A percentile compares a stretch with the other conserved stretches of the same genome.
Conservation (phyloP, 768 basidiomycete species). For the Russula sp. region DNA sequence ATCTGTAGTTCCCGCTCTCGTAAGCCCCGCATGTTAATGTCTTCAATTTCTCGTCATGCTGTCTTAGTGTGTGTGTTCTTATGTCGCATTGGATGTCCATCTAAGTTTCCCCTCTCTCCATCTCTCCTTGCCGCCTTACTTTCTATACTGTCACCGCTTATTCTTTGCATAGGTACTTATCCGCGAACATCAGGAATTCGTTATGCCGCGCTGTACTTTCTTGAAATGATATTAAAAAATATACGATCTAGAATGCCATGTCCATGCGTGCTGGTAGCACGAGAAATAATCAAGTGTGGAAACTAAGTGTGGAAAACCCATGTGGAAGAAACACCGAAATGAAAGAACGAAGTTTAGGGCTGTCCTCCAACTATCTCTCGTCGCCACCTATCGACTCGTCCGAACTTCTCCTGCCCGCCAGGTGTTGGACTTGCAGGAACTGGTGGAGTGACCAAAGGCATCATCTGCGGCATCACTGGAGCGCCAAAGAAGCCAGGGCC, state of each 20-base stretch:
- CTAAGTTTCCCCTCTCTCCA: not conserved
- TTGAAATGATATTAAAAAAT: conserved; percentile 31
- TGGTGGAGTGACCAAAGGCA: conserved; percentile 43
- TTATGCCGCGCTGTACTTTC: conserved; percentile 32
- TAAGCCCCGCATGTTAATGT: conserved; percentile 16
- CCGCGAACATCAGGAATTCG: conserved; percentile 27
- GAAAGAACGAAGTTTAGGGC: conserved; percentile 24
- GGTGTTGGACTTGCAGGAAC: conserved; percentile 55
- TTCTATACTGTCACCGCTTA: conserved; percentile 22
- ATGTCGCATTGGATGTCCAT: conserved; percentile 36
- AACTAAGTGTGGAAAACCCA: not conserved
- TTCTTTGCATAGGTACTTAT: conserved; percentile 28
- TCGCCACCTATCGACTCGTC: conserved; percentile 77
- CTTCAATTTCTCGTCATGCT: conserved; percentile 8
- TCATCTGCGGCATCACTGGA: conserved; percentile 41
- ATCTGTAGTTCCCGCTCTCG: conserved; percentile 10
- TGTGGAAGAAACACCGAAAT: not conserved
- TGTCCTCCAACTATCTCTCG: conserved; percentile 74
- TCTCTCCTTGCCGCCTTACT: not conserved
- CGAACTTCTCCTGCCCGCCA: conserved; percentile 66
- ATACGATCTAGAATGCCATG: conserved; percentile 19
- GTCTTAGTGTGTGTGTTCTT: conserved; percentile 1
- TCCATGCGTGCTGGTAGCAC: conserved; percentile 26
- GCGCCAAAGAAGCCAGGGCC: conserved; percentile 63
- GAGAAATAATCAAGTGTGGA: conserved; percentile 5